Evolutionary conservation across 305 asterid species (phyloP), one percentile per base, ranked within the genome.

Genomic region (Salvia sclarea): DNA sequence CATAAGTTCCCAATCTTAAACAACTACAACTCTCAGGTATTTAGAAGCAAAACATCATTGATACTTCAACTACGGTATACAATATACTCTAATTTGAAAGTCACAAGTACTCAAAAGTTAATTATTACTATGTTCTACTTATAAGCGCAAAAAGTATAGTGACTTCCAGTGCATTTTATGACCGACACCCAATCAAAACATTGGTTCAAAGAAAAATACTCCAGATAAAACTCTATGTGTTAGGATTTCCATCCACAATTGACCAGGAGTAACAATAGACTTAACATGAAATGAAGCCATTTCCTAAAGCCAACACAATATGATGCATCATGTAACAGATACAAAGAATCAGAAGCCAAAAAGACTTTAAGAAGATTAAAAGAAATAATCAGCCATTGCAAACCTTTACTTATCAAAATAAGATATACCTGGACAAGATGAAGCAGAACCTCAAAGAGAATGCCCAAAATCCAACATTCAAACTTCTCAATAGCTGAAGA

Each of bases 391-490:
- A 80, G 28, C 17, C 69, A 69, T 37, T 14, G 28, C 45, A 40
- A 67, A 59, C 37, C 45, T 64, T 28, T 28, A 60, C 35, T 57
- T 52, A 58, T 61, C 47, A 50, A 64, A 48, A 72, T 37, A 67
- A 66, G 73, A 68, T 52, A 57, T 89, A 95, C 99, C 98, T 95
- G 98, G 68, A 95, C 99, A 75, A 95, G 98, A 83, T 84, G 96
- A 79, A 95, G 98, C 71, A 95, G 93, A 75, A 88, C 82, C 88
- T 95, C 99, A 67, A 79, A 86, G 58, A 95, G 96, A 82, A 95
- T 95, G 83, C 97, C 95, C 79, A 95, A 74, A 71, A 95, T 91
- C 99, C 99, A 95, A 78, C 86, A 82, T 82, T 95, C 99, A 76
- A 95, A 91, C 69, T 80, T 95, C 73, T 86, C 94, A 78, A 85